These are phyloP conservation scores for Fusarium luffae DNA, from an alignment of 2,329 filamentous ascomycete species.

Conservation along the genomic window DNA sequence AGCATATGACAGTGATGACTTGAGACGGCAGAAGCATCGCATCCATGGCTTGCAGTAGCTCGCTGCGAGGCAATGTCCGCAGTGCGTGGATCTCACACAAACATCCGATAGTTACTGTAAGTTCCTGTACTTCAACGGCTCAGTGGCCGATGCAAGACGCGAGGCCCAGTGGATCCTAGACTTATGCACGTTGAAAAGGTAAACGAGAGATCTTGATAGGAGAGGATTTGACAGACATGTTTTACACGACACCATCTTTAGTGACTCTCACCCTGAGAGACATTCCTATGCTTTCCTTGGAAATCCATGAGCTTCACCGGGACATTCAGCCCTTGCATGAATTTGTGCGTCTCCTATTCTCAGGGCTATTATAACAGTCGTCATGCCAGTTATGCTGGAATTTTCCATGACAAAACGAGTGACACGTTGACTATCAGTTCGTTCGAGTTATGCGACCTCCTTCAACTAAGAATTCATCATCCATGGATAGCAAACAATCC, in stretches of 20 bases:
- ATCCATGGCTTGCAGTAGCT: slow-evolving; percentile 41
- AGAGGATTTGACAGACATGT: slow-evolving; percentile 25
- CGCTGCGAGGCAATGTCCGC: slow-evolving; percentile 24
- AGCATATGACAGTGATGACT: slow-evolving; percentile 21
- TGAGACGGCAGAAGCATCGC: slow-evolving; percentile 30
- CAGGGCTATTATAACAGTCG: background rate
- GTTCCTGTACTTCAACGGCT: slow-evolving; percentile 16
- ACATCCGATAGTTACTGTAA: slow-evolving; percentile 36
- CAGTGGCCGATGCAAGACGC: slow-evolving; percentile 15
- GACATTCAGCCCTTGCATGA: slow-evolving; percentile 18
- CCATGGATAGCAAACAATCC: slow-evolving; percentile 20
- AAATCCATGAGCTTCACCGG: slow-evolving; percentile 15
- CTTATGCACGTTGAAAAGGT: slow-evolving; percentile 41
- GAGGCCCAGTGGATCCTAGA: slow-evolving; percentile 29
- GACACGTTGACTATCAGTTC: background rate
- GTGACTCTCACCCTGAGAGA: slow-evolving; percentile 30
- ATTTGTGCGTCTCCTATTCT: background rate
- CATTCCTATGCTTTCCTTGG: slow-evolving; percentile 32
- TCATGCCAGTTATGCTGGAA: slow-evolving; percentile 20
- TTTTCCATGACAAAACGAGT: slow-evolving; percentile 21
- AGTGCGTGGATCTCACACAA: slow-evolving; percentile 38
- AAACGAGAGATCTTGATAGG: slow-evolving; percentile 36
- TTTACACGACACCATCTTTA: slow-evolving; percentile 34
- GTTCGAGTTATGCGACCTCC: slow-evolving; percentile 15
- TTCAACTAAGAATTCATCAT: slow-evolving; percentile 12